phyloP scores from a whole-genome alignment of 768 basidiomycete species.

The Lactarius sanguifluus region DNA sequence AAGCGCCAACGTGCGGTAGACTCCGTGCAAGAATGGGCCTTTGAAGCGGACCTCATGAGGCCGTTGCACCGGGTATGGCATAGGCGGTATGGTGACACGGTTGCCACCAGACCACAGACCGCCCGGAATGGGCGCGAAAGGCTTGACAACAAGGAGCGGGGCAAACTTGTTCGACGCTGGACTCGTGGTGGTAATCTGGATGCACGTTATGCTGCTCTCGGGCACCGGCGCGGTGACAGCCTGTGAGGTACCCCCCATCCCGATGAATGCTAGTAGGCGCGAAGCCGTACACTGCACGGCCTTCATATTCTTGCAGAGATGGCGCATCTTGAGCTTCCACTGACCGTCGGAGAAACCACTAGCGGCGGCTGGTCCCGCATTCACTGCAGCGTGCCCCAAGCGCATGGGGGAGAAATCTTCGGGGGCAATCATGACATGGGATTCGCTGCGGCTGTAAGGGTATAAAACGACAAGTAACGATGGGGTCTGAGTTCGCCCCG shows the following conservation, averaged over 20 bases:
- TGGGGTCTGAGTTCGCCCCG: neutral
- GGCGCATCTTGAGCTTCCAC: constrained; percentile 21
- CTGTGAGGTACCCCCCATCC: constrained; percentile 8
- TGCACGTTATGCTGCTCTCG: constrained; percentile 6
- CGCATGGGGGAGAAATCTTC: constrained; percentile 20
- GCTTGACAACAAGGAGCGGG: no score
- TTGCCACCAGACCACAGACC: no score
- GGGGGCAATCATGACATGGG: constrained; percentile 20
- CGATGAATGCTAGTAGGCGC: constrained; percentile 20
- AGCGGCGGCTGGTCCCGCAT: neutral
- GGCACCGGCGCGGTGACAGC: constrained; percentile 4
- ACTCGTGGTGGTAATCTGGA: constrained; percentile 2
- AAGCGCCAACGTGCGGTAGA: no score
- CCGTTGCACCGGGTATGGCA: no score
- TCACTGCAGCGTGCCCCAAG: constrained; percentile 22
- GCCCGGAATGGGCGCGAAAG: no score
- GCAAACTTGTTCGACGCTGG: no score
- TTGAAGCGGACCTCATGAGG: no score
- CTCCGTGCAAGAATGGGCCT: no score
- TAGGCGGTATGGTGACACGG: no score
- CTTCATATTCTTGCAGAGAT: constrained; percentile 27
- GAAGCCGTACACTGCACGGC: constrained; percentile 16
- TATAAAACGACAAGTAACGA: neutral
- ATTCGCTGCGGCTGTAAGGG: constrained; percentile 15
- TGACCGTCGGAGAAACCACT: neutral